A percentile compares a stretch with the other conserved stretches of the same genome.
These are phyloP conservation scores for Epichloe sibirici DNA, from an alignment of 2,329 filamentous ascomycete genomes.

Conservation along the genomic window DNA sequence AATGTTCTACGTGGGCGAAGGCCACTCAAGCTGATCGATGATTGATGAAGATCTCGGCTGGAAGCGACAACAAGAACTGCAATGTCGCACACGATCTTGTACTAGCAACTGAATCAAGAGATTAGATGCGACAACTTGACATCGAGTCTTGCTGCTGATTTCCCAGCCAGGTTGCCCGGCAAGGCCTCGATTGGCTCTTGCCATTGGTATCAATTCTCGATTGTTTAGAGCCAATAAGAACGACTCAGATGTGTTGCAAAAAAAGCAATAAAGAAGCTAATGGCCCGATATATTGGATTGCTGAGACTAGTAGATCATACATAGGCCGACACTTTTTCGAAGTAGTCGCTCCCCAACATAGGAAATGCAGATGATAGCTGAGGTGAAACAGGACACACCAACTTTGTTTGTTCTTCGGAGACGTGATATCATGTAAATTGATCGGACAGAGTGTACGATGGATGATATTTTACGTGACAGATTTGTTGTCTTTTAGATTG, in stretches of 20 bases:
- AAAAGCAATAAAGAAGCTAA: background rate
- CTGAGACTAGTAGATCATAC: background rate
- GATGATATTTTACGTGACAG: too few species aligned
- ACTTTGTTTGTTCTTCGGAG: background rate
- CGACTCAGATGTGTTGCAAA: background rate
- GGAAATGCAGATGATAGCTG: background rate
- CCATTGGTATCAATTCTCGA: background rate
- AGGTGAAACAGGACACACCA: background rate
- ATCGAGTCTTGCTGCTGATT: background rate
- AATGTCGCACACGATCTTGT: background rate
- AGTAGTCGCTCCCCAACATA: background rate
- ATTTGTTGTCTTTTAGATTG: background rate
- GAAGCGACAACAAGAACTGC: background rate
- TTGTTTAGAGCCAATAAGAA: background rate
- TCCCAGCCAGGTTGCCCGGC: background rate
- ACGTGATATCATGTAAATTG: background rate
- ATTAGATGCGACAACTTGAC: background rate
- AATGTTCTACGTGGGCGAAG: background rate
- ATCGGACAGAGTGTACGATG: background rate
- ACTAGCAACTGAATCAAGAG: background rate
- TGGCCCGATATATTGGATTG: background rate
- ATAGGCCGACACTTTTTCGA: background rate
- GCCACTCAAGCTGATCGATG: background rate
- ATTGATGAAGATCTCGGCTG: constrained; percentile 1
- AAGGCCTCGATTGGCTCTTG: background rate